phyloP scores from a whole-genome alignment of 345 rosid species.

The Gynandropsis gynandra region DNA sequence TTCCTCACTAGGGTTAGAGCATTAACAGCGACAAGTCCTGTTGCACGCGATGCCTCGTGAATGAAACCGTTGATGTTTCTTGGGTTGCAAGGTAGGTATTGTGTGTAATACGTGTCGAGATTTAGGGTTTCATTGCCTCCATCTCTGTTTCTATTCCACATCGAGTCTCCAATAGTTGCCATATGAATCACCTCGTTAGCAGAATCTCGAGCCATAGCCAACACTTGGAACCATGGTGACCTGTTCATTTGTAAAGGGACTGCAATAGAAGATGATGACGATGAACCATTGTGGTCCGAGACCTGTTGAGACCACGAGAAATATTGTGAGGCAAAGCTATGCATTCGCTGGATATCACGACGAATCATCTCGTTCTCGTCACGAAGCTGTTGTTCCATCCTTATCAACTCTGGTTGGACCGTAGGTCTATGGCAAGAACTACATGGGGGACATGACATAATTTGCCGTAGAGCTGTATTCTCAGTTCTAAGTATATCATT shows the following conservation, averaged over 20 bases:
- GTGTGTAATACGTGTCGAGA: constrained; percentile 41
- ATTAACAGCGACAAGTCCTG: constrained; percentile 23
- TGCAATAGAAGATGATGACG: too few relatives aligned
- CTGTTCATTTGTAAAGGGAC: too few relatives aligned
- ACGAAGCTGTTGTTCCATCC: neutral
- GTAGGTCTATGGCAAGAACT: neutral
- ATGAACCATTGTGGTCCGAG: too few relatives aligned
- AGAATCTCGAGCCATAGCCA: neutral
- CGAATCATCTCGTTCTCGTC: neutral
- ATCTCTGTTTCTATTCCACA: constrained; percentile 37
- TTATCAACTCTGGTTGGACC: neutral
- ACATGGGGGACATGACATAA: neutral
- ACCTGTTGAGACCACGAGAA: too few relatives aligned
- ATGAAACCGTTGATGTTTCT: constrained; percentile 30
- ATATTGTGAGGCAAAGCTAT: too few relatives aligned
- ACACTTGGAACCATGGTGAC: too few relatives aligned
- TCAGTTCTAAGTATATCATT: neutral
- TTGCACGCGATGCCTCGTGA: constrained; percentile 44
- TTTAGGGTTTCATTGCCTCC: constrained; percentile 38
- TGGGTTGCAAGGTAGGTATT: constrained; percentile 32
- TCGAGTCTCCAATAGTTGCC: neutral
- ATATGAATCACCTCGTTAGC: constrained; percentile 3
- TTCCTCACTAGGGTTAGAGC: neutral
- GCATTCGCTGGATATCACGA: too few relatives aligned
- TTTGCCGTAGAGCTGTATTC: neutral